These are phyloP conservation scores for Candida tammaniensis DNA, from an alignment of 805 yeast genomes.

Conservation along the genomic window DNA sequence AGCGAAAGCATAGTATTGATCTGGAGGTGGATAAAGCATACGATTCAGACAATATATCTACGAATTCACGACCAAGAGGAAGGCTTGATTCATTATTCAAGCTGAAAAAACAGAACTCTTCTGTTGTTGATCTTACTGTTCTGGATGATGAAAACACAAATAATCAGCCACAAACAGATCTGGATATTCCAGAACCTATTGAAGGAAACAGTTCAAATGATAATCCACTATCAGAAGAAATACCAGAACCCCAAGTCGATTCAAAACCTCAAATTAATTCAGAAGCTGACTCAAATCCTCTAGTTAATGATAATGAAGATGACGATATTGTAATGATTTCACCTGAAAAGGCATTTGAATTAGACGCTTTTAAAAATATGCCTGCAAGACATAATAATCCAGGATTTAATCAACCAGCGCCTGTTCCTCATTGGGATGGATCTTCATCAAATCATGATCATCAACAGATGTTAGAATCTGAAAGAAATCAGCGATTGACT, in stretches of 20 bases:
- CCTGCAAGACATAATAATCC: neutral
- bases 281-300: neutral
- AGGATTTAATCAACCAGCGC: conserved; percentile 24
- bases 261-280: neutral
- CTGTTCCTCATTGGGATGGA: conserved; percentile 21
- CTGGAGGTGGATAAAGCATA: neutral
- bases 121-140: conserved; percentile 9
- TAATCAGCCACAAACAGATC: too few species aligned
- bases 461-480: neutral
- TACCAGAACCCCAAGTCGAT: neutral
- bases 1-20: neutral
- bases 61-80: neutral
- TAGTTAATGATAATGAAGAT: conserved; percentile 7
- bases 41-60: neutral
- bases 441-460: conserved; percentile 1
- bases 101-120: neutral
- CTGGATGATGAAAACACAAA: conserved; percentile 10
- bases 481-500: neutral
- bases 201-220: neutral
- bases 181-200: neutral
- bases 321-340: conserved; percentile 29
- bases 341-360: conserved; percentile 27
- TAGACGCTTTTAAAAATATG: conserved; percentile 20
- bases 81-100: conserved; percentile 2
- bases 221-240: neutral